A percentile compares a stretch with the other conserved stretches of the same genome.
Conservation (phyloP, 169 alveolate species). For the Perkinsus chesapeaki region DNA sequence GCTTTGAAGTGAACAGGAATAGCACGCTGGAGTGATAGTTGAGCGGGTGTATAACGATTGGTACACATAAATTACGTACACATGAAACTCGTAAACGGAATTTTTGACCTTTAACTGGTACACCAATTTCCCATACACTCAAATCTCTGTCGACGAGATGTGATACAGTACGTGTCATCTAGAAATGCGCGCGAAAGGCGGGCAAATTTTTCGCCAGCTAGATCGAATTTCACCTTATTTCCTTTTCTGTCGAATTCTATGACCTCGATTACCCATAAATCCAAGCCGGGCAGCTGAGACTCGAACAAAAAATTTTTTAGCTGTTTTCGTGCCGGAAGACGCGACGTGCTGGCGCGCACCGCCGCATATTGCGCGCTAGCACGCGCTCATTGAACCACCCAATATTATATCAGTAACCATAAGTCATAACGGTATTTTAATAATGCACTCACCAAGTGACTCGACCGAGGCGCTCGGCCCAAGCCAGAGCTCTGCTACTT, state of each 20-base stretch:
- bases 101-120: too few species aligned
- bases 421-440: background rate
- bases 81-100: too few species aligned
- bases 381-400: background rate
- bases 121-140: too few species aligned
- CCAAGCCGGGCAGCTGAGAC: background rate
- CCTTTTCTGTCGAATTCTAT: background rate
- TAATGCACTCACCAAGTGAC: background rate
- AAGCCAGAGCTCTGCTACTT: background rate
- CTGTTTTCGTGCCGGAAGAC: background rate
- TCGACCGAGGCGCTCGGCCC: background rate
- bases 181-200: background rate
- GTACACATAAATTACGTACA: too few species aligned
- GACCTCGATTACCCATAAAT: background rate
- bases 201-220: background rate
- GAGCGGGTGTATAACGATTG: too few species aligned
- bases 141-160: too few species aligned
- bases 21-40: too few species aligned
- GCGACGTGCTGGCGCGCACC: background rate
- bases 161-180: background rate
- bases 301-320: background rate
- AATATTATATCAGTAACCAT: background rate
- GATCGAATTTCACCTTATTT: background rate
- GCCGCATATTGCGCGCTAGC: background rate
- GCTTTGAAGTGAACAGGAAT: too few species aligned